Base-by-base conservation (phyloP, 768 basidiomycete species). In the Amanita rimosa region DNA sequence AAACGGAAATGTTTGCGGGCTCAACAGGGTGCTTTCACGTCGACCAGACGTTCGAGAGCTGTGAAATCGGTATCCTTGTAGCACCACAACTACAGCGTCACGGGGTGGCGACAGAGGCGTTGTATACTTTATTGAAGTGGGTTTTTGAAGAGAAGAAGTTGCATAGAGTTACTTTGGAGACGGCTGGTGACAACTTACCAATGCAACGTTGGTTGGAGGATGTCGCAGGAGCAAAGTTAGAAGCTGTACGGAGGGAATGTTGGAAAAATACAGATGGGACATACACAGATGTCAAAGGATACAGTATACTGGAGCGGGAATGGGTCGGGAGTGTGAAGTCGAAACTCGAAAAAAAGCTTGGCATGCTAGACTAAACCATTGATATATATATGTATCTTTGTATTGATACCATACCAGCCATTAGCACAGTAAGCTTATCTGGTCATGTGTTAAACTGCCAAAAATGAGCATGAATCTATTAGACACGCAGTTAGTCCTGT, bases 191-290 rank as follows among this genome's bases (percentile, higher is more conserved):
- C 42, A 74, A 77, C 51, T 44, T 60, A 21, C 62, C 62, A 0
- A 76, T 77, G 73, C 62, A 67, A 16, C 58, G 58, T 11, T 77
- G 73, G 73, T 53, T 75, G 41, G 71, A 73, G 50, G 64, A 63
- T 13, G 62, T 67, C 16, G 65, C 65, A 10, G 67, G 64, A 6
- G 64, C 67, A 17, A 63, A 61, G 31, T 50, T 69, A 55, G 73
- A 74, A 50, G 67, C 61, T 5, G 53, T 55, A 37, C 60, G 61
- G 50, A 65, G 66, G 49, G 68, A 71, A 14, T 59, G 55, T n/a
- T 75, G 75, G 74, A 62, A 59, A 41, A 62, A 64, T 43, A 46
- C 51, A 1, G 53, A 63, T 41, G 65, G 70, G 27, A 55, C 59
- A 29, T 72, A 65, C 49, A 56, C 55, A 14, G 67, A 73, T 57